Conservation (phyloP, 108 stramenopile genomes). For the Cyclotella baltica region DNA sequence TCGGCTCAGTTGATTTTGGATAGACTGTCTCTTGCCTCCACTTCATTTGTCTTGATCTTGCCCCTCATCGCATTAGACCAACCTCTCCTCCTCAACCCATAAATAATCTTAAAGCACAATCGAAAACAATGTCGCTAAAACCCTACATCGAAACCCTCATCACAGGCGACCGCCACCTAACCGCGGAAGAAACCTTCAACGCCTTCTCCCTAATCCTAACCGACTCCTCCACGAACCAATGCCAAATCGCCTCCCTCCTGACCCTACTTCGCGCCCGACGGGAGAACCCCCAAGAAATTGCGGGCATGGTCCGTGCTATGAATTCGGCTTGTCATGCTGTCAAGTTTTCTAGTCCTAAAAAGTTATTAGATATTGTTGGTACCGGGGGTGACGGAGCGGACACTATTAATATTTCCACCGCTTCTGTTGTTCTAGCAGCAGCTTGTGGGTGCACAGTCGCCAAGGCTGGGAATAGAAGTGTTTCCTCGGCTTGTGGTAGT, state of each 20-base stretch:
- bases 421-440: constrained; percentile 94
- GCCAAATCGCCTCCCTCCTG: constrained; percentile 89
- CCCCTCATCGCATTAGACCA: no score
- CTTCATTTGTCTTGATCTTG: no score
- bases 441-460: constrained; percentile 94
- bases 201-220: constrained; percentile 84
- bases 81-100: neutral
- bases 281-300: constrained; percentile 94
- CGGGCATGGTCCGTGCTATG: constrained; percentile 98
- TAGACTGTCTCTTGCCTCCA: no score
- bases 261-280: constrained; percentile 90
- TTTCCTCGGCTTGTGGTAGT: constrained; percentile 90
- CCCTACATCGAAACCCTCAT: constrained; percentile 91
- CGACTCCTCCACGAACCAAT: constrained; percentile 71
- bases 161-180: constrained; percentile 76
- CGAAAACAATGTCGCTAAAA: constrained; percentile 62
- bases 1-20: no score
- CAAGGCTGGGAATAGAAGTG: constrained; percentile 97
- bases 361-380: constrained; percentile 97
- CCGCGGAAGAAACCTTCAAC: constrained; percentile 79
- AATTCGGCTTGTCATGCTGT: constrained; percentile 82
- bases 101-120: neutral
- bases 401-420: constrained; percentile 98
- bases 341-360: constrained; percentile 58
- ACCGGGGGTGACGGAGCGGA: constrained; percentile 99